phyloP scores from a whole-genome alignment of 176 grass and related monocot genomes.

The Alloteropsis semialata region DNA sequence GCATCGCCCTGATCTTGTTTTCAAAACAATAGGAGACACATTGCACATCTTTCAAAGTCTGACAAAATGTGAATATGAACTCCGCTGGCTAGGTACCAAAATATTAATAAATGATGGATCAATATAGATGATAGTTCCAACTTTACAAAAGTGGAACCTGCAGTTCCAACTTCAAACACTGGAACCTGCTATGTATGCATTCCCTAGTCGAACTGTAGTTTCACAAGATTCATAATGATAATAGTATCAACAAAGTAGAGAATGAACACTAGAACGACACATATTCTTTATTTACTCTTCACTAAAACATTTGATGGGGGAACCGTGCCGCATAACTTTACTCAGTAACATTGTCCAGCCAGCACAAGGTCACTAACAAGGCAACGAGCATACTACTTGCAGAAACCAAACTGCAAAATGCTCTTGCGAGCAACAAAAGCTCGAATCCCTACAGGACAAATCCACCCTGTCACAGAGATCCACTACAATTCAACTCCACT shows the following conservation, averaged over 20 bases:
- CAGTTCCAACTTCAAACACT: background rate
- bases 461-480: conserved; percentile 18
- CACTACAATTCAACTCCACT: background rate
- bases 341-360: background rate
- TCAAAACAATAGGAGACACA: background rate
- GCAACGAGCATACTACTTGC: background rate
- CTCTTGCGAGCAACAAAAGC: background rate
- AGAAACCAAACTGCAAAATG: background rate
- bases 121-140: background rate
- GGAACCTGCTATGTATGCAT: background rate
- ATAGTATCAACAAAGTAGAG: background rate
- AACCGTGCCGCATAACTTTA: background rate
- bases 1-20: background rate
- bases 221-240: background rate
- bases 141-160: background rate
- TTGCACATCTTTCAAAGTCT: background rate
- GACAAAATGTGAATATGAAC: background rate
- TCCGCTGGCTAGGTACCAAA: background rate
- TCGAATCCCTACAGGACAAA: background rate
- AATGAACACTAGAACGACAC: background rate
- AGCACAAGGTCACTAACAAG: background rate
- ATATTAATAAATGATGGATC: background rate
- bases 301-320: background rate
- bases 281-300: background rate
- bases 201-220: background rate